Conservation (phyloP, 495 filamentous ascomycete species). For the Penicillium silybi region DNA sequence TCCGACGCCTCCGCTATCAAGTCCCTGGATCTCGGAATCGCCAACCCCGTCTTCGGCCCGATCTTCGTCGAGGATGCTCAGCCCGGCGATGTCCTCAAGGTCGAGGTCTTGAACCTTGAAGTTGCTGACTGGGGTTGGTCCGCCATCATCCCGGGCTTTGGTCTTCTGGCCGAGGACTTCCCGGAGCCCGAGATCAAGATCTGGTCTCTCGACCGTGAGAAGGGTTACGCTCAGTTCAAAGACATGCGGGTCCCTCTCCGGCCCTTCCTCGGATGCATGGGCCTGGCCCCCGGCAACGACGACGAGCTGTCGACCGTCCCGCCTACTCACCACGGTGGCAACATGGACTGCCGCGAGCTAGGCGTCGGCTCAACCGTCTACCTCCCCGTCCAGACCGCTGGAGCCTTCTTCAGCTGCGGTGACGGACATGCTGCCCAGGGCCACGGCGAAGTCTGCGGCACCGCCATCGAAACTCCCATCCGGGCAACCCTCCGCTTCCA, state of each 20-base stretch:
- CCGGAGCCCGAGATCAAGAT: conserved; percentile 41
- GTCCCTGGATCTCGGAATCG: conserved; percentile 38
- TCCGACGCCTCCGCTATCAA: conserved; percentile 38
- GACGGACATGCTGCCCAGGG: conserved; percentile 54
- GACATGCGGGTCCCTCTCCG: conserved; percentile 42
- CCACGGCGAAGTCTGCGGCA: conserved; percentile 52
- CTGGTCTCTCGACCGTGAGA: conserved; percentile 41
- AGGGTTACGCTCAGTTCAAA: conserved; percentile 40
- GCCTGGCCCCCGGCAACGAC: conserved; percentile 40
- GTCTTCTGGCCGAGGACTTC: conserved; percentile 46
- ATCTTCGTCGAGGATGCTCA: conserved; percentile 42
- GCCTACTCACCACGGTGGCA: conserved; percentile 47
- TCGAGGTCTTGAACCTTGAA: conserved; percentile 42
- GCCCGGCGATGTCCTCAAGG: conserved; percentile 48
- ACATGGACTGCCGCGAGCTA: conserved; percentile 48
- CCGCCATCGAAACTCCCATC: conserved; percentile 52
- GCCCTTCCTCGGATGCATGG: conserved; percentile 51
- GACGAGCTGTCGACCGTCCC: conserved; percentile 48
- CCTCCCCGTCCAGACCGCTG: conserved; percentile 44
- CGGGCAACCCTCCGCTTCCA: conserved; percentile 43
- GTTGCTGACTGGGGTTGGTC: conserved; percentile 50
- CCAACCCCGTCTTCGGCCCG: conserved; percentile 48
- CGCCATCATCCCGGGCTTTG: conserved; percentile 47
- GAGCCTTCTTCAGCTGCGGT: conserved; percentile 51
- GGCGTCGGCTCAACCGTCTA: conserved; percentile 42